Conservation (phyloP, 257 asterid species). For the Datura wrightii region DNA sequence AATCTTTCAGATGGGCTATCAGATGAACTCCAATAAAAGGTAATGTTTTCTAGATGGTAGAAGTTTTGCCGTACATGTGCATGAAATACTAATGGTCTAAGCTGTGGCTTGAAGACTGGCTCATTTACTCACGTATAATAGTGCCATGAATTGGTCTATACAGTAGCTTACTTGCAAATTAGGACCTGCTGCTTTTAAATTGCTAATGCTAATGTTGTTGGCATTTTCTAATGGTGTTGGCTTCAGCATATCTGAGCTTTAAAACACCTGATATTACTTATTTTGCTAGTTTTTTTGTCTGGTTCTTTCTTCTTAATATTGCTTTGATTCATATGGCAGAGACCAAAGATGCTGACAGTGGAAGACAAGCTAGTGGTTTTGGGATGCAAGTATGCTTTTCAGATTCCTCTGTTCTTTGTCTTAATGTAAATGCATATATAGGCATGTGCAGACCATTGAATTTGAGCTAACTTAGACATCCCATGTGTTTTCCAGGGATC, state of each 20-base stretch:
- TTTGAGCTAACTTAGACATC: conserved; percentile 28
- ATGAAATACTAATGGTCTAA: not conserved
- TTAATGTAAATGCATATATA: not conserved
- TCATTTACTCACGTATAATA: not conserved
- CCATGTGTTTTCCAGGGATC: conserved; percentile 51
- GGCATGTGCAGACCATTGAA: conserved; percentile 17
- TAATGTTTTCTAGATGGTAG: not conserved
- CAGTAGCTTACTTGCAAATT: not conserved
- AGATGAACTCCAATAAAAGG: not conserved
- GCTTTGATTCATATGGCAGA: conserved; percentile 58
- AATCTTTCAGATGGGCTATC: not conserved
- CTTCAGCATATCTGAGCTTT: conserved; percentile 13
- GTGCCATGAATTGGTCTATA: not conserved
- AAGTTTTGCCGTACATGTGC: conserved; percentile 13
- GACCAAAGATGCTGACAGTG: conserved; percentile 78
- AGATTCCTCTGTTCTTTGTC: conserved; percentile 35
- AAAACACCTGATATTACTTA: conserved; percentile 14
- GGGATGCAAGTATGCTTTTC: conserved; percentile 83
- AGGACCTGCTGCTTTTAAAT: conserved; percentile 3
- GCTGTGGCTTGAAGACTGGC: conserved; percentile 13
- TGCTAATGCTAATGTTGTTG: not conserved
- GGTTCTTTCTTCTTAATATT: conserved; percentile 21
- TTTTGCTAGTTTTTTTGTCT: not conserved
- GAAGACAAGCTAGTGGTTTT: conserved; percentile 80
- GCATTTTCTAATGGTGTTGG: not conserved